Base-by-base conservation (phyloP, 768 basidiomycete genomes). In the Dendrothele bispora region DNA sequence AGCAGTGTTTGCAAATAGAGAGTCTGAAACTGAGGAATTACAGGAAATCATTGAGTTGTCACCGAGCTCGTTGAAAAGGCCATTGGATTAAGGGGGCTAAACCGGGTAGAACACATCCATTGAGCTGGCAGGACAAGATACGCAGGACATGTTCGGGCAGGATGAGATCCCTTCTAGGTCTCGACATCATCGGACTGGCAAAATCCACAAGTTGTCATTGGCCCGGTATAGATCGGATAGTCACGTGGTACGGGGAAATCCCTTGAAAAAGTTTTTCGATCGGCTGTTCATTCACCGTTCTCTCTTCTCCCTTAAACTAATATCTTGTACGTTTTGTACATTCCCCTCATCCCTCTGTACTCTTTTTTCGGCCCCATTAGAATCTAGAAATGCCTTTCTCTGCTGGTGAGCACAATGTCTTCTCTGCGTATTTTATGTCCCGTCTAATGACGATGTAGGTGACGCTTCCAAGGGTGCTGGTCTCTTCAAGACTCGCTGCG, bases 401-500 rank as follows among this genome's bases (percentile, higher is more conserved):
- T 59, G 17, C 67, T 43, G 77, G 77, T 77, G 12, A 7, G 75
- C 62, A 12, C 35, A 20, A 22, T 11, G n/a, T 38, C 4, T 40
- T 5, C 35, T 20, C 28, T n/a, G 32, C 15, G 20, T 30, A 29
- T 17, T 35, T 12, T 3, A 26, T 20, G n/a, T 10, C 22, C 14
- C 25, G n/a, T 28, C 54, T 40, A n/a, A 35, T 12, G n/a, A 7
- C 22, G 14, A 5, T 51, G 24, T 47, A 80, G 95, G 95, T 83
- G 91, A 97, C 75, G 68, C 87, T 62, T 60, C 61, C 48, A 97
- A 95, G 80, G 95, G 95, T 71, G 94, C 95, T 65, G 73, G 77
- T 63, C 87, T 97, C 68, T 98, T 98, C 87, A 95, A 94, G 78
- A 94, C 93, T 51, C 88, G 94, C 49, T 94, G 90, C 61, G 86